Evolutionary conservation across 2,329 filamentous ascomycete genomes (phyloP).

Genomic region (Exophiala sideris): DNA sequence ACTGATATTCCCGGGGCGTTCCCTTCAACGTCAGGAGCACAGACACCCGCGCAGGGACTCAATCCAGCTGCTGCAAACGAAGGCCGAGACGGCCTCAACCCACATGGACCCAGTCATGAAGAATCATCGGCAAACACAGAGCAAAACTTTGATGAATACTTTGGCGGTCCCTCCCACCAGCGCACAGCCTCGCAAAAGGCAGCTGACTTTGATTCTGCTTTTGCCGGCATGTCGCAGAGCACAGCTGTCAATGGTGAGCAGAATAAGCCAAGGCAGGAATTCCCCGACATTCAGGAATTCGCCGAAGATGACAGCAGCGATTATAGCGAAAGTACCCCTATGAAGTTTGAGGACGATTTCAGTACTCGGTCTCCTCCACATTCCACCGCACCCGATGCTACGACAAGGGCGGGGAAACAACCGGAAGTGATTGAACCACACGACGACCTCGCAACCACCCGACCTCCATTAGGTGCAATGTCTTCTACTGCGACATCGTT

Average conservation of each 20-base stretch:
- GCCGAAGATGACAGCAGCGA: conserved; percentile 70
- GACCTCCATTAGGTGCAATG: conserved; percentile 38
- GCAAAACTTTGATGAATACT: conserved; percentile 44
- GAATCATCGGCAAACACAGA: conserved; percentile 25
- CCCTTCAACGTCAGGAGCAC: conserved; percentile 34
- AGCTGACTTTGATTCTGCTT: conserved; percentile 48
- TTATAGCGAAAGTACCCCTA: conserved; percentile 61
- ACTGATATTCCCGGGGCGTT: conserved; percentile 50
- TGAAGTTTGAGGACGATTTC: conserved; percentile 91
- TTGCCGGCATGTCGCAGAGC: conserved; percentile 45
- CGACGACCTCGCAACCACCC: conserved; percentile 23
- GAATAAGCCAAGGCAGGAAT: conserved; percentile 59
- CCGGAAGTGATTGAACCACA: conserved; percentile 30
- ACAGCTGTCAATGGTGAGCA: conserved; percentile 31
- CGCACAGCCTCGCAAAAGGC: conserved; percentile 45
- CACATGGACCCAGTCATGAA: not conserved
- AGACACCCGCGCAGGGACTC: conserved; percentile 21
- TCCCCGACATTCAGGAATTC: conserved; percentile 88
- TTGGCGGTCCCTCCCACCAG: conserved; percentile 42
- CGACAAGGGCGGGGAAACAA: conserved; percentile 35
- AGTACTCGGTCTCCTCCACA: conserved; percentile 56
- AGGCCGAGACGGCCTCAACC: not conserved
- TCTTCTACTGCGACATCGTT: conserved; percentile 39
- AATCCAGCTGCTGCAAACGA: conserved; percentile 5
- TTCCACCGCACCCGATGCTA: conserved; percentile 23